Percentiles rank a stretch among this genome's conserved stretches.
phyloP scores from a whole-genome alignment of 768 basidiomycete species.

The Grammothele lineata region DNA sequence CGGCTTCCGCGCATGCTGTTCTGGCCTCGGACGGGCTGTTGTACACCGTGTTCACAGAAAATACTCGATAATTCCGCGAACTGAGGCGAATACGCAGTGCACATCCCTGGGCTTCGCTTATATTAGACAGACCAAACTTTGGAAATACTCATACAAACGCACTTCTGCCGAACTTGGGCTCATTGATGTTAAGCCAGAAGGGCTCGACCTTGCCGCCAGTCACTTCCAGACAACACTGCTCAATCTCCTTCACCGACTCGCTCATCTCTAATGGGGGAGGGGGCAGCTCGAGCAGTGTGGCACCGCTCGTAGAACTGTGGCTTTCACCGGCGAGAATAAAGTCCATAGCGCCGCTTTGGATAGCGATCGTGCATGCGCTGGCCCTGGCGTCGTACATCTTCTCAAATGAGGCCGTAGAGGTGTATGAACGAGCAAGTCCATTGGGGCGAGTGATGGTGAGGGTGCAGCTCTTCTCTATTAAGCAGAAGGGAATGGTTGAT shows the following conservation, averaged over 20 bases:
- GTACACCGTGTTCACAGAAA: constrained; percentile 45
- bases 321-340: constrained; percentile 49
- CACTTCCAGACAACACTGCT: constrained; percentile 52
- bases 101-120: constrained; percentile 39
- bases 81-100: constrained; percentile 54
- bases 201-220: constrained; percentile 47
- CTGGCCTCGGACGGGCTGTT: constrained; percentile 42
- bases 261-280: not conserved
- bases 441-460: constrained; percentile 56
- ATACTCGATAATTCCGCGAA: constrained; percentile 44
- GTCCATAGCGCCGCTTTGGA: constrained; percentile 56
- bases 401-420: constrained; percentile 40
- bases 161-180: constrained; percentile 40
- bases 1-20: constrained; percentile 47
- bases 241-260: constrained; percentile 38
- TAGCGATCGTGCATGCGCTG: constrained; percentile 47
- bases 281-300: constrained; percentile 1
- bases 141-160: constrained; percentile 16
- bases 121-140: not conserved
- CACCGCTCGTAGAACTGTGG: constrained; percentile 29
- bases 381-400: constrained; percentile 51
- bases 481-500: not conserved
- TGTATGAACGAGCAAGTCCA: constrained; percentile 48
- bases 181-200: constrained; percentile 48
- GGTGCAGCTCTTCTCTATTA: constrained; percentile 54